Base-by-base conservation (phyloP, 345 rosid species). In the Eucalyptus curtisii region DNA sequence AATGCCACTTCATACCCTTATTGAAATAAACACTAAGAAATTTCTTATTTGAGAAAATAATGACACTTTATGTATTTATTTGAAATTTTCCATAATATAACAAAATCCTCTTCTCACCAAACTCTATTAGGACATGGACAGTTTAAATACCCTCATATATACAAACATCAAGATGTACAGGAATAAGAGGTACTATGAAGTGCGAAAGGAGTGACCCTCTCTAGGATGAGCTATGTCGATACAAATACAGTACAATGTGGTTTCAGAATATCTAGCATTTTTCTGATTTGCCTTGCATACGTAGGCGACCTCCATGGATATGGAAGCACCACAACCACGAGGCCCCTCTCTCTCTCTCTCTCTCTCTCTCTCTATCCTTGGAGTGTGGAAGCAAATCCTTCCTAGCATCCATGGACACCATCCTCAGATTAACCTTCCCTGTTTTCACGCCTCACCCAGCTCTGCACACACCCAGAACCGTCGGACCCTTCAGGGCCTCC, bases 341-440 rank as follows among this genome's bases (percentile, higher is more conserved):
- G 55, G 8, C n/a, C 71, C n/a, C n/a, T n/a, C n/a, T n/a, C n/a
- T 33, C 42, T 16, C 13, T 40, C n/a, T n/a, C n/a, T n/a, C n/a
- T n/a, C 47, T 37, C 47, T 71, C 45, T 20, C 82, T 37, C 45
- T 20, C 27, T 22, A 37, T 76, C 82, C 82, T 22, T 20, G 84
- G 47, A 12, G 84, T 40, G 84, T 40, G 84, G 68, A 81, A 71
- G 86, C 89, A 31, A 61, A 22, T 48, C 53, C 76, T 86, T 48
- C 33, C n/a, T 42, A 66, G 52, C 76, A 53, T 64, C 93, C 91
- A 96, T 96, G 98, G 97, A 93, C 59, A 86, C 90, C 85, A 92
- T 94, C 86, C 87, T 90, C 2, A 92, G 91, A 90, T 71, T 92
- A 57, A 85, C 93, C 86, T 91, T 94, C 88, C 96, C 96, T 7